These are phyloP conservation scores for Thraustochytrium aureum DNA, from an alignment of 352 stramenopile genomes.

Conservation along the genomic window DNA sequence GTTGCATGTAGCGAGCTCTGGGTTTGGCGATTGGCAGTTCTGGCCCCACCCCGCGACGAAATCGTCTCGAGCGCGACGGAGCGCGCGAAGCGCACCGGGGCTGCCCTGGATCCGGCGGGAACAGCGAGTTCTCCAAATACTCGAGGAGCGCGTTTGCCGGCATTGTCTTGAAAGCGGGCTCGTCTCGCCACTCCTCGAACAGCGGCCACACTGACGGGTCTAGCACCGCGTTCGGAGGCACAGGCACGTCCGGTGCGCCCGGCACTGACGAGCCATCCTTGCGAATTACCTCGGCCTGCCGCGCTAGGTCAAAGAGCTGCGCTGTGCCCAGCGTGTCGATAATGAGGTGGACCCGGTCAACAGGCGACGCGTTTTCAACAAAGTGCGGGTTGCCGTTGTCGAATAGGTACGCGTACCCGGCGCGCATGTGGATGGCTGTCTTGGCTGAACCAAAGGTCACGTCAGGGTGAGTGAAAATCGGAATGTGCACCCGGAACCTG, in stretches of 20 bases:
- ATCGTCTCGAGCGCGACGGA: too few relatives aligned
- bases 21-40: too few relatives aligned
- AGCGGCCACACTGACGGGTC: too few relatives aligned
- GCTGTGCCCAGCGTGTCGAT: conserved; percentile 38
- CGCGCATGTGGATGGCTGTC: conserved; percentile 17
- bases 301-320: conserved; percentile 11
- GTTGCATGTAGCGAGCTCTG: too few relatives aligned
- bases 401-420: conserved; percentile 50
- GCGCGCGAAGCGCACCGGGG: too few relatives aligned
- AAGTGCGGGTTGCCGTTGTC: conserved; percentile 45
- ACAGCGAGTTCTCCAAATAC: too few relatives aligned
- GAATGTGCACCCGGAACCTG: conserved; percentile 46
- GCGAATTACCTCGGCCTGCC: not conserved
- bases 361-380: conserved; percentile 42
- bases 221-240: not conserved
- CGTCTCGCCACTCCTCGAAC: too few relatives aligned
- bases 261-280: not conserved
- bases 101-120: too few relatives aligned
- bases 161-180: too few relatives aligned
- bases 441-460: conserved; percentile 35
- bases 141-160: too few relatives aligned
- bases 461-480: conserved; percentile 22
- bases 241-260: not conserved
- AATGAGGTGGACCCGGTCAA: conserved; percentile 45
- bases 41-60: too few relatives aligned